Base-by-base conservation (phyloP, 1,284 basidiomycete genomes). In the Tilletia horrida region DNA sequence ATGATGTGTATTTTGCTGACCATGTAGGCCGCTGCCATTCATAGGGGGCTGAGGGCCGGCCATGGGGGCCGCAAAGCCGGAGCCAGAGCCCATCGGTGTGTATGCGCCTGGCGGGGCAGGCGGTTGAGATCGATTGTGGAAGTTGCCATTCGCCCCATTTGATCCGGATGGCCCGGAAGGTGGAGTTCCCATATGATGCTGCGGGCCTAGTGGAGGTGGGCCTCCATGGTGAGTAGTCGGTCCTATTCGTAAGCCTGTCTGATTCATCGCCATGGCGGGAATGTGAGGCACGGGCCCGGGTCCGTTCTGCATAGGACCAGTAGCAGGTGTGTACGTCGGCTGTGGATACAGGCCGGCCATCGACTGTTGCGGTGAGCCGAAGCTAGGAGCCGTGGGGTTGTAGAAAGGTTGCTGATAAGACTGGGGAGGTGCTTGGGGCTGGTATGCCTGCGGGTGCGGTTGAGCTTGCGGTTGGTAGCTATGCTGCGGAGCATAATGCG, bases 31-130 rank as follows among this genome's bases (percentile, higher is more conserved):
- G 0, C 50, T 21, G 23, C 50, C 23, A 13, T 21, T 27, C 21
- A 52, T 59, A 18, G 55, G 27, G 9, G 55, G 55, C 7, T 59
- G 55, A 16, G 55, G 55, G 3, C 55, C 55, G 14, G 55, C 55
- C 55, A 59, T 59, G 7, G 55, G 55, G 4, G 55, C 55, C n/a
- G 55, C 55, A 40, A 59, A 59, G 3, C 55, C 55, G 55, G 55
- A 59, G 27, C 55, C 55, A 35, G 55, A 35, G 29, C 55, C 55
- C 55, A 59, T 59, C 9, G 55, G 55, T 1, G 55, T 59, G 31
- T 59, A 59, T 3, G 55, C 35, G 29, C 55, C 55, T 16, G 55
- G 55, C n/a, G 55, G 25, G 4, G 55, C 55, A 21, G 55, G 55
- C 3, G 18, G 29, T n/a, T 59, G 55, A 14, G 55, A 7, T 7